Evolutionary conservation across 495 filamentous ascomycete species (phyloP).

Genomic region (Podospora sp.): DNA sequence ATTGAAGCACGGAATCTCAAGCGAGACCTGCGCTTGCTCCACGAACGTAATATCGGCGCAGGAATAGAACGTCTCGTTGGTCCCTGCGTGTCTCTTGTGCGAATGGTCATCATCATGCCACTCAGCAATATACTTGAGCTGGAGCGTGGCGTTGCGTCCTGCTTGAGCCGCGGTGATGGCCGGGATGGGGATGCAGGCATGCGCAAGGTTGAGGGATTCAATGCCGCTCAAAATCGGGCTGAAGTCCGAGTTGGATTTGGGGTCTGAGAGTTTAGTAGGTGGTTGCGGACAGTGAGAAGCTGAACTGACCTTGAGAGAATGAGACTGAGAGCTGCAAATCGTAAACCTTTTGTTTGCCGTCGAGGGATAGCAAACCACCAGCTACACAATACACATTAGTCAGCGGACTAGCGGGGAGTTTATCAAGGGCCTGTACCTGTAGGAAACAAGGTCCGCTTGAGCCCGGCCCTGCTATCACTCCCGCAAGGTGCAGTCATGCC

Average conservation of each 20-base stretch:
- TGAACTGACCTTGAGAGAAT: neutral
- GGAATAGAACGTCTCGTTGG: conserved; percentile 1
- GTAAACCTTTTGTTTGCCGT: neutral
- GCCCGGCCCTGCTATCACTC: neutral
- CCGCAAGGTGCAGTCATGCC: neutral
- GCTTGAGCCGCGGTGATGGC: neutral
- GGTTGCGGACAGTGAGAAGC: neutral
- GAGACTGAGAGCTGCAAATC: neutral
- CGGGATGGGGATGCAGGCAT: neutral
- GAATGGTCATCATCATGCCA: neutral
- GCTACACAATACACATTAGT: neutral
- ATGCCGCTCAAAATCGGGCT: neutral
- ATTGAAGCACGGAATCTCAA: conserved; percentile 4
- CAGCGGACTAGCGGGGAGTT: neutral
- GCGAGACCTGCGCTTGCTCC: neutral
- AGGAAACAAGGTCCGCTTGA: neutral
- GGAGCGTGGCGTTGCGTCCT: neutral
- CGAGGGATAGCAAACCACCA: neutral
- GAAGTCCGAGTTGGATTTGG: neutral
- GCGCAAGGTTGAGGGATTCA: neutral
- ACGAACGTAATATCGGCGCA: neutral
- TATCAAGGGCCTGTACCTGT: neutral
- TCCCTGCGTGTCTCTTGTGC: neutral
- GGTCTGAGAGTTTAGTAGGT: neutral
- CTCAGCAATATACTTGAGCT: neutral